Percentiles rank a stretch among this genome's conserved stretches.
These are phyloP conservation scores for Puccinia novopanici DNA, from an alignment of 1,284 basidiomycete species.

Conservation along the genomic window DNA sequence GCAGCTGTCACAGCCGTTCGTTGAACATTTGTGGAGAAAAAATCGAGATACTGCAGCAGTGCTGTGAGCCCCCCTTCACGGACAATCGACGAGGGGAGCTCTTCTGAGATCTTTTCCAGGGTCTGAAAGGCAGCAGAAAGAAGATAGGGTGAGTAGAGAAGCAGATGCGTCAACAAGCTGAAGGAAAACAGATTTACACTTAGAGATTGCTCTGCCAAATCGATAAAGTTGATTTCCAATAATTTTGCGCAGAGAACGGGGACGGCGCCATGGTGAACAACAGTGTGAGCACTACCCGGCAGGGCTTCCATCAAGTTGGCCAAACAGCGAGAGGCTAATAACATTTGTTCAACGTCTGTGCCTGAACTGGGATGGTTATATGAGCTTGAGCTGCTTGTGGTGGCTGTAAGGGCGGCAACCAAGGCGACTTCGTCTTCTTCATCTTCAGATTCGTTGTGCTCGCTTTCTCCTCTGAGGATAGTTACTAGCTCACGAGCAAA, in stretches of 20 bases:
- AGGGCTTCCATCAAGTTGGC: slow-evolving; percentile 96
- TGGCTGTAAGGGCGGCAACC: slow-evolving; percentile 65
- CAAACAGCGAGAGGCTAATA: slow-evolving; percentile 87
- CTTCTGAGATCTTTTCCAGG: slow-evolving; percentile 93
- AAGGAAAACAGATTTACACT: slow-evolving; percentile 69
- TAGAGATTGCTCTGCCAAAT: slow-evolving; percentile 91
- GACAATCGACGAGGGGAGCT: slow-evolving; percentile 89
- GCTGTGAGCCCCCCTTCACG: slow-evolving; percentile 88
- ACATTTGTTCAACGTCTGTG: slow-evolving; percentile 78
- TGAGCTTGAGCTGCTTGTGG: slow-evolving; percentile 30
- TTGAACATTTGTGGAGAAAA: slow-evolving; percentile 94
- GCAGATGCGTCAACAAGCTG: slow-evolving; percentile 6
- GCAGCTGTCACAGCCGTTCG: slow-evolving; percentile 93
- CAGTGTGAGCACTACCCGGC: slow-evolving; percentile 86
- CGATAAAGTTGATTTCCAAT: slow-evolving; percentile 92
- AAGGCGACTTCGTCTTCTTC: slow-evolving; percentile 80
- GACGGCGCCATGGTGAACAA: slow-evolving; percentile 92
- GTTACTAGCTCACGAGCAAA: slow-evolving; percentile 90
- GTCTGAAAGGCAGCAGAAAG: slow-evolving; percentile 66
- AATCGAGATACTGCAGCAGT: slow-evolving; percentile 87
- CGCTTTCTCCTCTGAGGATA: slow-evolving; percentile 73
- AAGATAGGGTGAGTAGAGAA: slow-evolving; percentile 52
- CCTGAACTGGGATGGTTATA: slow-evolving; percentile 62
- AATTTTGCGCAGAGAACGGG: slow-evolving; percentile 92
- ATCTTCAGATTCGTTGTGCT: slow-evolving; percentile 54